Percentiles rank a stretch among this genome's conserved stretches.
Evolutionary conservation across 306 rosid genomes (phyloP).

Genomic region (Luffa aegyptiaca): DNA sequence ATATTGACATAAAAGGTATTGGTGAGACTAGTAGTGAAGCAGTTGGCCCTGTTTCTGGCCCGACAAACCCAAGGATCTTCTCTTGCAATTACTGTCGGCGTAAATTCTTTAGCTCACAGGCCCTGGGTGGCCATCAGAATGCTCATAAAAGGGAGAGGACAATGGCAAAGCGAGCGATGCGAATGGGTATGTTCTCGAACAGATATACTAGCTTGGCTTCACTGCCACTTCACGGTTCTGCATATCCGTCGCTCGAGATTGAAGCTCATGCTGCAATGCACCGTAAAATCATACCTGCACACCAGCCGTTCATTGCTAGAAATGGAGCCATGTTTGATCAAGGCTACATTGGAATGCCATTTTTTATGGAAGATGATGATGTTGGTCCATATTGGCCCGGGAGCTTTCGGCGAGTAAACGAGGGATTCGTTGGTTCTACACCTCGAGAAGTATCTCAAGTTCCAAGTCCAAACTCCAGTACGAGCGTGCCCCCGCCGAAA

Average conservation of each 20-base stretch:
- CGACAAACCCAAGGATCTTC: slow-evolving; percentile 50
- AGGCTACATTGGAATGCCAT: slow-evolving; percentile 36
- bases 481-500: slow-evolving; percentile 20
- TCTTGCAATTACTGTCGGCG: slow-evolving; percentile 81
- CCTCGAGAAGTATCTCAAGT: neutral
- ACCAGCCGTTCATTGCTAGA: slow-evolving; percentile 28
- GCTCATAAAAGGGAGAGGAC: slow-evolving; percentile 91
- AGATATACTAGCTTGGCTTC: slow-evolving; percentile 72
- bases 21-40: slow-evolving; percentile 33
- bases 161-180: slow-evolving; percentile 77
- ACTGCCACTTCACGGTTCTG: slow-evolving; percentile 72
- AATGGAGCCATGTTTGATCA: slow-evolving; percentile 46
- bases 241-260: slow-evolving; percentile 59
- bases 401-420: slow-evolving; percentile 59
- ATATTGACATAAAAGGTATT: slow-evolving; percentile 30
- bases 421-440: slow-evolving; percentile 18
- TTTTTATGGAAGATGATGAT: slow-evolving; percentile 53
- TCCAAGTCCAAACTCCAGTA: slow-evolving; percentile 16
- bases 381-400: slow-evolving; percentile 71
- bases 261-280: slow-evolving; percentile 69
- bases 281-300: slow-evolving; percentile 25
- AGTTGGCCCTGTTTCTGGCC: slow-evolving; percentile 25
- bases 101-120: slow-evolving; percentile 88
- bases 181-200: slow-evolving; percentile 59
- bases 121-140: slow-evolving; percentile 86